Evolutionary conservation across 495 filamentous ascomycete genomes (phyloP).

Genomic region (Friedmanniomyces endolithicus): DNA sequence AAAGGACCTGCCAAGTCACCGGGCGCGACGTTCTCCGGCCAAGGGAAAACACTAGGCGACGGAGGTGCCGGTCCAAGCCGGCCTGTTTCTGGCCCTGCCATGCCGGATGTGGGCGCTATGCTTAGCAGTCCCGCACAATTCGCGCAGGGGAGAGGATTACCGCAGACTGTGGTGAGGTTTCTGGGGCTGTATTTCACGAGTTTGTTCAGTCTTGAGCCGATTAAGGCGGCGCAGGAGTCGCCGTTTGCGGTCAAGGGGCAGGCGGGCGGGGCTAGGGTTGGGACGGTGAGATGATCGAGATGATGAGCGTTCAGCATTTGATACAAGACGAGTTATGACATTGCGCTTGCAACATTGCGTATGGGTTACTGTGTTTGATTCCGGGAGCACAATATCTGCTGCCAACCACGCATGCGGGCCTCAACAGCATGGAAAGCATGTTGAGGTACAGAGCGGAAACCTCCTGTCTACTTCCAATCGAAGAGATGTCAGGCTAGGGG

Average conservation of each 20-base stretch:
- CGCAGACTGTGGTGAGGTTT: constrained; percentile 41
- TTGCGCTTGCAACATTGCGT: too few species aligned
- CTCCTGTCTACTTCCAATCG: neutral
- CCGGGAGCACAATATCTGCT: too few species aligned
- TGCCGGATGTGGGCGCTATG: constrained; percentile 26
- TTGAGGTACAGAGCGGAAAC: neutral
- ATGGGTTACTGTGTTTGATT: too few species aligned
- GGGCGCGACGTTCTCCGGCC: constrained; percentile 27
- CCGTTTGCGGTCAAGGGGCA: constrained; percentile 19
- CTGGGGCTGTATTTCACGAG: constrained; percentile 48
- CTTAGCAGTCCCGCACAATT: constrained; percentile 29
- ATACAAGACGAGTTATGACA: too few species aligned
- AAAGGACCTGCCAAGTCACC: constrained; percentile 23
- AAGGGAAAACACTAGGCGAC: constrained; percentile 30
- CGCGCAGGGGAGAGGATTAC: constrained; percentile 32
- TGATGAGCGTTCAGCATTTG: too few species aligned
- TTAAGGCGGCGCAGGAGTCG: constrained; percentile 14
- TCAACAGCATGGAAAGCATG: too few species aligned
- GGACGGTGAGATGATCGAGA: constrained; percentile 1
- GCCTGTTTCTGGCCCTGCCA: constrained; percentile 2
- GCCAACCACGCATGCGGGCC: too few species aligned
- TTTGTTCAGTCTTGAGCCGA: constrained; percentile 32
- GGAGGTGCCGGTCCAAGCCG: neutral
- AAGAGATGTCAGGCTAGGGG: too few species aligned
- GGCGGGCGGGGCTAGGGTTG: constrained; percentile 7